Base-by-base conservation (phyloP, 192 early-diverging fungal genomes). In the Podila minutissima region DNA sequence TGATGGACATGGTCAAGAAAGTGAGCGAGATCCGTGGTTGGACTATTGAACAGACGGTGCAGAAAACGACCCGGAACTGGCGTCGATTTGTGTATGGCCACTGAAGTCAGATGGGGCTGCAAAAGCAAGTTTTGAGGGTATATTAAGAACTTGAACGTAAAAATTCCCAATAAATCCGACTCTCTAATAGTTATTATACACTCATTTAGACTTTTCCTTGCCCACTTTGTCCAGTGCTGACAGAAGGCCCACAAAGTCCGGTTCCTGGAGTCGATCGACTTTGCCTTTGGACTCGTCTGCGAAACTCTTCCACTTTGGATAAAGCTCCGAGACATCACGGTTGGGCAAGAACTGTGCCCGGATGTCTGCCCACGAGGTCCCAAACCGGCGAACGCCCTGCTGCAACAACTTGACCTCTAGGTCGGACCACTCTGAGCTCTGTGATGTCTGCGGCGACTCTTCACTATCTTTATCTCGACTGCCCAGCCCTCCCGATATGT, bases 1-100 rank as follows among this genome's bases (percentile, higher is more conserved):
- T 93, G 87, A 32, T 74, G 10, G 72, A 83, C n/a, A 91, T 92
- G 24, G 75, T 83, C 26, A 50, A 74, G 13, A 71, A 91, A 64
- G 87, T 94, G 0, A 88, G 89, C 1, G 75, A 85, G 59, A 89
- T 87, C 11, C 89, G 90, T 50, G 75, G 83, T 0, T 94, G 93
- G 94, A 69, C 85, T 0, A 37, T 83, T 6, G 72, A 86, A 49
- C 78, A 88, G 46, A 84, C 89, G 1, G 83, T 87, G 3, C 28
- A 84, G 24, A 82, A 68, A 49, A 87, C 87, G n/a, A 59, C 69
- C 17, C 57, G 73, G 51, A 93, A 93, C 69, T 87, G 88, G 66
- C 46, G 74, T 0, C 74, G 71, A 19, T 83, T 84, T 74, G 72
- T 86, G 24, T 81, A 81, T 33, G 77, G 77, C 2, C 15, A 61